Evolutionary conservation across 2,329 filamentous ascomycete genomes (phyloP), one percentile per base, ranked within the genome.

Genomic region (Penicillium sp.): DNA sequence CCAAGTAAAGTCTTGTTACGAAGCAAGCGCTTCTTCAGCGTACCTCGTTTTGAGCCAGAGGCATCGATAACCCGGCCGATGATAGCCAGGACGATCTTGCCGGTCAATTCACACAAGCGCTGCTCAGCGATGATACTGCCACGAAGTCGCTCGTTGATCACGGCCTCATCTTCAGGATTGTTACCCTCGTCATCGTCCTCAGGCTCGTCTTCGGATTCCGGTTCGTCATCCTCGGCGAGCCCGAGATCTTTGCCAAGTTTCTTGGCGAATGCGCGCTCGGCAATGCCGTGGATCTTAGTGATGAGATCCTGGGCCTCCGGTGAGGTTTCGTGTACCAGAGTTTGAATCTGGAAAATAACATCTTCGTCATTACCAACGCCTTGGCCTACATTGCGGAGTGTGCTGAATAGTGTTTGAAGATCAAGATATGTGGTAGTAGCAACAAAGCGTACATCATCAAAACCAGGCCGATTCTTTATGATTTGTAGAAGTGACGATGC

Each of bases 1-100:
- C 94, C 94, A 3, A 99, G 81, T 68, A 85, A 86, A n/a, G 78
- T 79, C 69, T 88, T 88, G 74, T 99, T 97, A 61, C 90, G 82
- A 65, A 88, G 81, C 22, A 99, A 79, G 20, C 92, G 83, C 65
- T 85, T 84, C 59, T 84, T 83, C 33, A 96, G 81, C 68, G 84
- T 85, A 27, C 85, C 86, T 8, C 82, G 82, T 27, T 83, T 77
- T 11, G 82, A 75, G 6, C 84, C 85, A 1, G 77, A 79, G 41
- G 80, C 76, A 68, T 95, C 91, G 49, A 97, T 79, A 40, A 92
- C 85, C 51, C 85, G 86, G 20, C 87, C 90, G 9, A 89, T 79
- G 22, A 96, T 86, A 12, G 88, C 89, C 41, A 96, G 83, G 35
- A 97, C 89, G 42, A 96, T 84, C 70, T 94, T 95, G 59, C 86